Conservation (phyloP, 2,329 filamentous ascomycete species). For the Rhinocladiella mackenziei region DNA sequence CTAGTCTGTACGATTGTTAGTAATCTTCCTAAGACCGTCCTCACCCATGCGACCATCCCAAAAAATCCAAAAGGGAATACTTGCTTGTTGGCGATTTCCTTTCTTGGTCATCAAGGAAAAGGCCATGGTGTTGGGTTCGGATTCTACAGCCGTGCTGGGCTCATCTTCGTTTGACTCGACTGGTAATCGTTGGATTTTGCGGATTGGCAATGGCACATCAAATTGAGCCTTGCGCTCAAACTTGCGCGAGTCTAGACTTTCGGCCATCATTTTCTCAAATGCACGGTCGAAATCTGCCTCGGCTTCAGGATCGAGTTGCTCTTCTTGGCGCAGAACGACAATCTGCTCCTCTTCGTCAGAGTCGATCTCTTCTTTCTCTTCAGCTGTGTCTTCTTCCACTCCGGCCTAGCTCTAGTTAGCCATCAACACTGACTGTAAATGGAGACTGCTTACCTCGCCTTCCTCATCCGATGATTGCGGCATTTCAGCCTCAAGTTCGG, state of each 20-base stretch:
- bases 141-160: constrained; percentile 23
- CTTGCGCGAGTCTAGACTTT: constrained; percentile 91
- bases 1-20: constrained; percentile 61
- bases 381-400: constrained; percentile 38
- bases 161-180: constrained; percentile 39
- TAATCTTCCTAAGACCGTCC: background rate
- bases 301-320: constrained; percentile 84
- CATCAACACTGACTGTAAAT: background rate
- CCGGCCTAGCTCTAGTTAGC: constrained; percentile 35
- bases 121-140: constrained; percentile 68
- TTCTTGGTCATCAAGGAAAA: constrained; percentile 95
- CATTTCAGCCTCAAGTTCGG: constrained; percentile 53
- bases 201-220: constrained; percentile 95
- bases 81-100: constrained; percentile 88
- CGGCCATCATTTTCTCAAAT: constrained; percentile 96
- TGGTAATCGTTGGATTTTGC: constrained; percentile 60
- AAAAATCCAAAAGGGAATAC: constrained; percentile 22
- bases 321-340: constrained; percentile 84
- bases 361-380: constrained; percentile 40
- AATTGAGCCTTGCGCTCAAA: constrained; percentile 93
- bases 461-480: constrained; percentile 47
- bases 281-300: constrained; percentile 98
- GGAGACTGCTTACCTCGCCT: constrained; percentile 36
- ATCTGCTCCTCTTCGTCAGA: constrained; percentile 81
- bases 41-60: background rate